Percentiles rank a stretch among this genome's conserved stretches.
Evolutionary conservation across 2,329 filamentous ascomycete species (phyloP).

Genomic region (Paraphoma chrysanthemicola): DNA sequence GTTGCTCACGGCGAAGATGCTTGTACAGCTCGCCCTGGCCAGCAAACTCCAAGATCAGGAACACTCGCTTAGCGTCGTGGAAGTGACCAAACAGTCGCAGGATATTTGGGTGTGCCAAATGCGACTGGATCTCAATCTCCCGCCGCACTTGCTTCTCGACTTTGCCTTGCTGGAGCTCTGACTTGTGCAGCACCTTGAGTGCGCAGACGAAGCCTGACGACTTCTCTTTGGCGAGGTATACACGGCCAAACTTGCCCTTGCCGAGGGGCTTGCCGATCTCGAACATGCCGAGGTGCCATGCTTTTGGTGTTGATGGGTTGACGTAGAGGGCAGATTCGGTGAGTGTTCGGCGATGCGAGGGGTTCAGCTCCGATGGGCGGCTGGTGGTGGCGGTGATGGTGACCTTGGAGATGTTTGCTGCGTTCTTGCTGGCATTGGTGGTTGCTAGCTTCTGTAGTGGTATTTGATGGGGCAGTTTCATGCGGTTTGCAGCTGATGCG

Average conservation of each 20-base stretch:
- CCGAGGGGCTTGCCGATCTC: constrained; percentile 87
- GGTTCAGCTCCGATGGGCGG: constrained; percentile 46
- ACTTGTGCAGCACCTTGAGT: constrained; percentile 86
- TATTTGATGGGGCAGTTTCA: constrained; percentile 76
- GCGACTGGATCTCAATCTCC: constrained; percentile 89
- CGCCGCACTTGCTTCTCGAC: constrained; percentile 88
- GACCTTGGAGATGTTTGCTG: constrained; percentile 63
- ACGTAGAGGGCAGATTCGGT: constrained; percentile 57
- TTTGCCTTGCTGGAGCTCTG: constrained; percentile 77
- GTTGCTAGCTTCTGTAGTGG: constrained; percentile 84
- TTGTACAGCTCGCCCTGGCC: constrained; percentile 89
- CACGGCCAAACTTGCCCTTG: constrained; percentile 86
- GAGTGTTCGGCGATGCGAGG: constrained; percentile 49
- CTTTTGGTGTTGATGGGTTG: constrained; percentile 47
- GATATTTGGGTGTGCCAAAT: constrained; percentile 85
- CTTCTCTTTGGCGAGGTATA: constrained; percentile 83
- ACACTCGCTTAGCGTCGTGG: constrained; percentile 86
- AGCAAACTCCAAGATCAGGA: constrained; percentile 86
- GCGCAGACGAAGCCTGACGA: constrained; percentile 83
- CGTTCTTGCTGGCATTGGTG: constrained; percentile 66
- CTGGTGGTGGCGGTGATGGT: constrained; percentile 66
- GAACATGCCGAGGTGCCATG: constrained; percentile 92
- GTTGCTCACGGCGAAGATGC: constrained; percentile 77
- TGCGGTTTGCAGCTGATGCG: constrained; percentile 61
- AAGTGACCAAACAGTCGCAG: constrained; percentile 85